Evolutionary conservation across 2,329 filamentous ascomycete genomes (phyloP), one percentile per base, ranked within the genome.

Genomic region (Aspergillus texensis): DNA sequence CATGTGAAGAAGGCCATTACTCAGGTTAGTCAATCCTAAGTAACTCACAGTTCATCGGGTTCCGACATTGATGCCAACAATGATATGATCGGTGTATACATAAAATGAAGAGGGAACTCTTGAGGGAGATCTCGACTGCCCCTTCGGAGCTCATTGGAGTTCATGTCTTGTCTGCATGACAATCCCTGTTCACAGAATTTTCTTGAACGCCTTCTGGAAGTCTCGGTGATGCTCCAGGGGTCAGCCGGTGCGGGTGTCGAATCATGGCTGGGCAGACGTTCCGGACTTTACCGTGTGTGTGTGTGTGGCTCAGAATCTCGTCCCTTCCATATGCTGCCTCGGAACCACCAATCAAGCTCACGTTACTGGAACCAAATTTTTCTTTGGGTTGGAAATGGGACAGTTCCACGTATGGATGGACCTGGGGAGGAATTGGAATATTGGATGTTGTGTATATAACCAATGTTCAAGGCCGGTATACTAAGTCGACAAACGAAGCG

Each of bases 261-360:
- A 60, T 60, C 52, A 55, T 55, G 28, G 21, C 21, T 19, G 52
- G 58, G 32, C 28, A 12, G 52, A n/a, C 53, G 45, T 62, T 58
- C 63, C 63, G 63, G 63, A 62, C 53, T 55, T 62, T 62, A 58
- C 63, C 63, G 36, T 8, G 39, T n/a, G 36, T 19, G 36, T 39
- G 34, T 41, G 63, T 58, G 60, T 65, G 63, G 48, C 48, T 59
- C 57, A 58, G 30, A 46, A 41, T 30, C 11, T 41, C 55, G 14
- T 43, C 26, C 54, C 26, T 57, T n/a, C 12, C 9, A 53, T 19
- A 53, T 9, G 12, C 28, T 53, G 50, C 50, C 50, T 53, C 50
- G 50, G 50, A 53, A 53, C 50, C 50, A 12, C 30, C 30, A 30
- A 30, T 28, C 28, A 53, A 53, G 26, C 26, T 53, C 26, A 28